phyloP scores from a whole-genome alignment of 1,284 basidiomycete genomes.

The Cryptococcus depauperatus region DNA sequence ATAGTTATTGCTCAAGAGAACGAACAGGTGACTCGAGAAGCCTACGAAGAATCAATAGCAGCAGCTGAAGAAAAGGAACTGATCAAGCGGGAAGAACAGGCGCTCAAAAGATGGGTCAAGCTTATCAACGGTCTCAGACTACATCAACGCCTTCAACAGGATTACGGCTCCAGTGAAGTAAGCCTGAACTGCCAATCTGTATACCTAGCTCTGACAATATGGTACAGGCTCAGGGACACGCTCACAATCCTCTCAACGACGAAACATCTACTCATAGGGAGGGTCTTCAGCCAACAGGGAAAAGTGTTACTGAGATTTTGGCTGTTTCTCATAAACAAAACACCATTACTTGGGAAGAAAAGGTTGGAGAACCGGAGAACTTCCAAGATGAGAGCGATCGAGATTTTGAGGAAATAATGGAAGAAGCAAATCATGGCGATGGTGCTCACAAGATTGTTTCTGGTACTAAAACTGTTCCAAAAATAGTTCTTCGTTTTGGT shows the following conservation, averaged over 20 bases:
- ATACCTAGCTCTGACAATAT: conserved; percentile 34
- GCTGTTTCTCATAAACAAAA: conserved; percentile 21
- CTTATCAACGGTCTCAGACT: conserved; percentile 83
- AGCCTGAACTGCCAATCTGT: not conserved
- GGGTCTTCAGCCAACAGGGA: conserved; percentile 5
- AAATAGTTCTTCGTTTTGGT: no score
- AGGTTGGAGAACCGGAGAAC: conserved; percentile 4
- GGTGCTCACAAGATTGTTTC: no score
- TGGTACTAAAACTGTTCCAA: no score
- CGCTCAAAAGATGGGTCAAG: conserved; percentile 79
- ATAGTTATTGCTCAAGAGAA: conserved; percentile 80
- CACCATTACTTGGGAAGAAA: conserved; percentile 12
- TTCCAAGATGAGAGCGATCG: no score
- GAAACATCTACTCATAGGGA: no score
- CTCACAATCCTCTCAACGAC: not conserved
- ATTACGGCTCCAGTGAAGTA: conserved; percentile 53
- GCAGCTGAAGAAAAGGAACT: conserved; percentile 68
- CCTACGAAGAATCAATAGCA: conserved; percentile 73
- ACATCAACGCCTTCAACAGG: conserved; percentile 66
- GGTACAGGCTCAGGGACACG: not conserved
- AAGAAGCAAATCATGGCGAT: no score
- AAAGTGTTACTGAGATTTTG: conserved; percentile 25
- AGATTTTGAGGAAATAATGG: no score
- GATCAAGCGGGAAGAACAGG: conserved; percentile 67
- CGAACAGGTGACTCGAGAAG: conserved; percentile 68